A percentile compares a stretch with the other conserved stretches of the same genome.
Conservation (phyloP, 164 flowering plant genomes). For the Cinnamomum micranthum region DNA sequence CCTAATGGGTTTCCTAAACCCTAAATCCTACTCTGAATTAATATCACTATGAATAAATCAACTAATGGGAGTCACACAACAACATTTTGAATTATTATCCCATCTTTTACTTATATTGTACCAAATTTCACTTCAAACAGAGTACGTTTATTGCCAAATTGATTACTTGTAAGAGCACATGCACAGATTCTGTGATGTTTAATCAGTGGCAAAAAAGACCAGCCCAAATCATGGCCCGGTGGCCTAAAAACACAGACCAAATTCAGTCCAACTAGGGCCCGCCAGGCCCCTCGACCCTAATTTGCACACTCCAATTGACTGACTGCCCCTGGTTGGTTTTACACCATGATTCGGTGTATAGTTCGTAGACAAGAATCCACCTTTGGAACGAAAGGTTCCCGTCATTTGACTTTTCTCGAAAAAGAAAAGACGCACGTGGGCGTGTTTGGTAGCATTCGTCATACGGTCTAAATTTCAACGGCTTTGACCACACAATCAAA, state of each 20-base stretch:
- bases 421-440: neutral
- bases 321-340: neutral
- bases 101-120: too few species aligned
- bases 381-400: neutral
- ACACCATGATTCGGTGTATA: neutral
- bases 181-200: too few species aligned
- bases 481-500: neutral
- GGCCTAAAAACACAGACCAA: neutral
- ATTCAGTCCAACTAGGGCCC: neutral
- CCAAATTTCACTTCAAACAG: too few species aligned
- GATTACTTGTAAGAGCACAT: too few species aligned
- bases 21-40: neutral
- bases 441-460: neutral
- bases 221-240: too few species aligned
- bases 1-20: neutral
- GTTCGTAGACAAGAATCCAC: neutral
- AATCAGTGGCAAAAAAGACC: too few species aligned
- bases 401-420: neutral
- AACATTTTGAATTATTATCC: neutral
- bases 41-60: too few species aligned
- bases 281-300: neutral
- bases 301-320: neutral
- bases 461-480: neutral
- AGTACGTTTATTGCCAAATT: too few species aligned
- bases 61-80: neutral